A percentile compares a stretch with the other conserved stretches of the same genome.
Conservation (phyloP, 75 land plant species). For the Chamaecyparis obtusa region DNA sequence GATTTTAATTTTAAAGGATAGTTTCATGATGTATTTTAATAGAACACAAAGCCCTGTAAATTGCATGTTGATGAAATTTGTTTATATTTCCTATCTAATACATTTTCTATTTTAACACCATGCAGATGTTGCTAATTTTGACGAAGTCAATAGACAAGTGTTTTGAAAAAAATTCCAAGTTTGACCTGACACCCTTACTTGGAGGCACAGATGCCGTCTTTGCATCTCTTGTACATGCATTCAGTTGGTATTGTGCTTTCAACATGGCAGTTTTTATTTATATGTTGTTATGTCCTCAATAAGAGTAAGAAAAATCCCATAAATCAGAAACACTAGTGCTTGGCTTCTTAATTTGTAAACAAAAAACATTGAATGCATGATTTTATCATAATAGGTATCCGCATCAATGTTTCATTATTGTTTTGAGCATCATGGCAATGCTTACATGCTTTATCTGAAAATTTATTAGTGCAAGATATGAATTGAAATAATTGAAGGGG, state of each 20-base stretch:
- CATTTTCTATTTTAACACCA: background rate
- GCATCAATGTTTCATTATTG: background rate
- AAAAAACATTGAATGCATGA: background rate
- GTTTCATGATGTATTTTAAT: background rate
- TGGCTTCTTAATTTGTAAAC: background rate
- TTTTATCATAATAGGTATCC: background rate
- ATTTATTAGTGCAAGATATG: background rate
- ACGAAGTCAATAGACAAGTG: conserved; percentile 93
- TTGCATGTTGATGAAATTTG: background rate
- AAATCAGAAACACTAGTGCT: background rate
- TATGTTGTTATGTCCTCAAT: background rate
- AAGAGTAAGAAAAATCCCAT: background rate
- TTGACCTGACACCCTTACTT: conserved; percentile 94
- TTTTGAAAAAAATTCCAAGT: conserved; percentile 92
- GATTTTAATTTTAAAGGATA: background rate
- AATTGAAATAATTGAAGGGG: background rate
- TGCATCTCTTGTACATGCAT: conserved; percentile 90
- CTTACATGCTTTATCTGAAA: background rate
- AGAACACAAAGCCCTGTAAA: background rate
- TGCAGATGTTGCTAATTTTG: conserved; percentile 91
- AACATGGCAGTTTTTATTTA: background rate
- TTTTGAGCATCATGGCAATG: background rate
- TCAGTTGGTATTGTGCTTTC: conserved; percentile 73
- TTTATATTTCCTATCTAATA: background rate
- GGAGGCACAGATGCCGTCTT: conserved; percentile 96